A percentile compares a stretch with the other conserved stretches of the same genome.
These are phyloP conservation scores for Euphorbia lathyris DNA, from an alignment of 345 rosid genomes.

Conservation along the genomic window DNA sequence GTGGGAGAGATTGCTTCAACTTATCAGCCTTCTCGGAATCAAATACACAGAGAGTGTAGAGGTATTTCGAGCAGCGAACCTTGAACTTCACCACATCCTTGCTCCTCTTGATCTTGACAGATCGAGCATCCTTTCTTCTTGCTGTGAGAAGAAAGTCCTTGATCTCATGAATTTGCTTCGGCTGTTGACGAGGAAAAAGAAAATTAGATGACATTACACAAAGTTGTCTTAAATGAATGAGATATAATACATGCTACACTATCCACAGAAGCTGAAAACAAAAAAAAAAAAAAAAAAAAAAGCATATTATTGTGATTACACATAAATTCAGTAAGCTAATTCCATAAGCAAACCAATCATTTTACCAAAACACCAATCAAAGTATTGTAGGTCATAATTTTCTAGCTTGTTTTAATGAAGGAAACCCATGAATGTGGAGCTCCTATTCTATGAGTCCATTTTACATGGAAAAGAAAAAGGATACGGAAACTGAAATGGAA, in stretches of 20 bases:
- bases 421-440: too few species aligned
- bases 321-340: not conserved
- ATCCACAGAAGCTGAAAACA: not conserved
- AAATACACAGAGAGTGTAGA: slow-evolving; percentile 81
- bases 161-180: slow-evolving; percentile 92
- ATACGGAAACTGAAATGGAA: too few species aligned
- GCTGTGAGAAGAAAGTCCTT: slow-evolving; percentile 97
- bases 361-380: not conserved
- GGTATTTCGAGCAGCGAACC: slow-evolving; percentile 92
- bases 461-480: too few species aligned
- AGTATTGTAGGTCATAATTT: not conserved
- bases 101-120: slow-evolving; percentile 88
- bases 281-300: too few species aligned
- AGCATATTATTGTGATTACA: not conserved
- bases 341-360: not conserved
- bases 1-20: slow-evolving; percentile 95
- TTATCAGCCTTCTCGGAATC: slow-evolving; percentile 90
- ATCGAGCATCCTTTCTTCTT: slow-evolving; percentile 87
- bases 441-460: too few species aligned
- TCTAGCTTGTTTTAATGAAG: not conserved
- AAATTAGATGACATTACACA: not conserved
- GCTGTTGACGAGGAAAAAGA: slow-evolving; percentile 35
- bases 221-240: not conserved
- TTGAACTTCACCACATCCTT: slow-evolving; percentile 83
- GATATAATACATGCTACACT: not conserved